These are phyloP conservation scores for Nemania abortiva DNA, from an alignment of 2,329 filamentous ascomycete genomes.

Conservation along the genomic window DNA sequence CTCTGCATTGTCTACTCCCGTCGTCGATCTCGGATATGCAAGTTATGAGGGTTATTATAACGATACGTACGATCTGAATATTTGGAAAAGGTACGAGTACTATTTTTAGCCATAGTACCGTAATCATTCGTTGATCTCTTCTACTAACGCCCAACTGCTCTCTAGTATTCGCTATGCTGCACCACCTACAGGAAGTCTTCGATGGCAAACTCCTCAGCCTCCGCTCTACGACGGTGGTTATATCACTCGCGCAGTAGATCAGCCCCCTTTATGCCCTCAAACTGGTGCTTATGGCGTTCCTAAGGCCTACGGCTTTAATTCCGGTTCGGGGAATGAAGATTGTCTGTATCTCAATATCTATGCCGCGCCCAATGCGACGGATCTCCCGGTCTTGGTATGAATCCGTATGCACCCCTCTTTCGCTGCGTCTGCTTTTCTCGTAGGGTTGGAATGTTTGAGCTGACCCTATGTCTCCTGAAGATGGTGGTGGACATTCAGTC, in stretches of 20 bases:
- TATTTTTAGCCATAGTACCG: constrained; percentile 12
- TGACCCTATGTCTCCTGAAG: constrained; percentile 46
- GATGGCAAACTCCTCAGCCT: constrained; percentile 48
- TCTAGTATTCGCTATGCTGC: constrained; percentile 49
- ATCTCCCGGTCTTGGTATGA: constrained; percentile 56
- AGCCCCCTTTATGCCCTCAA: constrained; percentile 49
- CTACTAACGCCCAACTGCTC: constrained; percentile 12
- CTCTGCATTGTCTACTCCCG: constrained; percentile 20
- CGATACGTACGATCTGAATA: constrained; percentile 44
- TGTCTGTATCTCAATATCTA: constrained; percentile 52
- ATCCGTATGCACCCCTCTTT: constrained; percentile 51
- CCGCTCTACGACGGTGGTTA: constrained; percentile 37
- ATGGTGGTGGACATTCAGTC: constrained; percentile 51
- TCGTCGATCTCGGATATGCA: constrained; percentile 47
- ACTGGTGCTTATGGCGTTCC: constrained; percentile 48
- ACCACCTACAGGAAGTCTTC: constrained; percentile 44
- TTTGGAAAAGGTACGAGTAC: constrained; percentile 46
- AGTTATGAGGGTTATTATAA: constrained; percentile 47
- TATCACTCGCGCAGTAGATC: constrained; percentile 44
- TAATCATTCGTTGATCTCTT: constrained; percentile 9
- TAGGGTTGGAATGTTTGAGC: constrained; percentile 45
- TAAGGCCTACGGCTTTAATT: constrained; percentile 47
- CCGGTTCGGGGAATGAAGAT: constrained; percentile 46
- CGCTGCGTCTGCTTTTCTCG: constrained; percentile 26
- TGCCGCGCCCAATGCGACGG: constrained; percentile 50